phyloP scores from a whole-genome alignment of 306 rosid genomes.

The Medicago lupulina region DNA sequence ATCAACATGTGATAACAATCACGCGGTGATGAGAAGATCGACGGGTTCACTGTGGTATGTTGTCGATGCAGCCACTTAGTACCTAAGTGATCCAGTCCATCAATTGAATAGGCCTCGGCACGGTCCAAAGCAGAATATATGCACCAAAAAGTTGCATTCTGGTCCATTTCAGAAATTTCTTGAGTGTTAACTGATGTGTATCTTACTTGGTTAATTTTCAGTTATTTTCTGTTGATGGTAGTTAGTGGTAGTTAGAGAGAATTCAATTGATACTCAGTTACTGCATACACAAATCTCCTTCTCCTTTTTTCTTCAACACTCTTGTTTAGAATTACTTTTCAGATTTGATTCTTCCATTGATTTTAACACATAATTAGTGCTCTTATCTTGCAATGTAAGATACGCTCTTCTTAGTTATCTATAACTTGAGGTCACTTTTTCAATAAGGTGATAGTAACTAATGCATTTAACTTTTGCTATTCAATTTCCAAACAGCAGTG shows the following conservation, averaged over 20 bases:
- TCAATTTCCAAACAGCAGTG: conserved; percentile 9
- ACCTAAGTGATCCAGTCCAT: background rate
- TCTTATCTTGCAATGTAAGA: conserved; percentile 12
- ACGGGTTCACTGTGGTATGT: background rate
- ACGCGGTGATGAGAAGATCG: background rate
- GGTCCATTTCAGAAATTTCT: background rate
- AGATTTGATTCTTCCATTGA: background rate
- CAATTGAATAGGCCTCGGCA: background rate
- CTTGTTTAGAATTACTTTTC: background rate
- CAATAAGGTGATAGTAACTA: background rate
- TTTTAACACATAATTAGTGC: background rate
- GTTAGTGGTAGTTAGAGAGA: conserved; percentile 8
- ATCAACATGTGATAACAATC: background rate
- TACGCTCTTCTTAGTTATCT: background rate
- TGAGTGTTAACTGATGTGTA: background rate
- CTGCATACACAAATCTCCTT: background rate
- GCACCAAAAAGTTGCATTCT: background rate
- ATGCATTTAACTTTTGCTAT: background rate
- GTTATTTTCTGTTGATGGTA: background rate
- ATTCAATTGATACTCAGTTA: background rate
- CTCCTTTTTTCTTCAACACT: conserved; percentile 11
- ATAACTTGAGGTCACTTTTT: background rate
- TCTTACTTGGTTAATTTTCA: background rate
- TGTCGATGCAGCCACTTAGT: background rate
- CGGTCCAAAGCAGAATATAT: background rate